Percentiles rank a stretch among this genome's conserved stretches.
phyloP scores from a whole-genome alignment of 257 asterid genomes.

The Asclepias syriaca region DNA sequence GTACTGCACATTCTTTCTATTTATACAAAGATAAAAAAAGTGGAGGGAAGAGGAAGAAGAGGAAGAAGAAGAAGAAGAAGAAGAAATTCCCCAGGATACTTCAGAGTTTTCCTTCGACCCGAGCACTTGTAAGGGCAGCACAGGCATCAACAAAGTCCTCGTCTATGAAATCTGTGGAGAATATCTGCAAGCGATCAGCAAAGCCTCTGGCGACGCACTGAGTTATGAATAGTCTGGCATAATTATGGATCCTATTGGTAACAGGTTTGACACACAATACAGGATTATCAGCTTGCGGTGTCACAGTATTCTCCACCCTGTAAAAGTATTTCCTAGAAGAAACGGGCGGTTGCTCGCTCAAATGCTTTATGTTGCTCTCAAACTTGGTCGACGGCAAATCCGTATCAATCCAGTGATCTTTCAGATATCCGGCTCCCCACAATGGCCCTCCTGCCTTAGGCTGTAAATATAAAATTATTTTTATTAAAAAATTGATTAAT shows the following conservation, averaged over 20 bases:
- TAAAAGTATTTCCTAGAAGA: conserved; percentile 57
- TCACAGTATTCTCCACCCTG: conserved; percentile 92
- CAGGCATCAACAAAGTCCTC: conserved; percentile 93
- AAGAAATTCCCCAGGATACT: neutral
- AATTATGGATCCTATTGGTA: conserved; percentile 63
- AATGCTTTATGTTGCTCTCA: conserved; percentile 64
- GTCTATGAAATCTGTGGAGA: conserved; percentile 75
- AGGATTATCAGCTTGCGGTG: conserved; percentile 89
- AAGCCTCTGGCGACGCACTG: conserved; percentile 41
- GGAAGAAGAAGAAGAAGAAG: neutral
- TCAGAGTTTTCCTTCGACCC: conserved; percentile 56
- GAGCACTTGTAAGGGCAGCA: conserved; percentile 56
- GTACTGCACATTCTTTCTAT: neutral
- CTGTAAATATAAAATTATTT: conserved; percentile 8
- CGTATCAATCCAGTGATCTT: conserved; percentile 80
- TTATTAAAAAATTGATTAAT: no score
- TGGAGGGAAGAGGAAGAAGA: no score
- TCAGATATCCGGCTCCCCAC: conserved; percentile 64
- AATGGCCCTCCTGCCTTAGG: conserved; percentile 50
- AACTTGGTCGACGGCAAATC: conserved; percentile 83
- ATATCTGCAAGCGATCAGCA: conserved; percentile 59
- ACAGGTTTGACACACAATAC: conserved; percentile 72
- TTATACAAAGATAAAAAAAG: neutral
- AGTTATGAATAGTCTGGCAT: conserved; percentile 61
- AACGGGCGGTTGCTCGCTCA: conserved; percentile 54